Conservation (phyloP, 192 early-diverging fungal genomes). For the Coemansia sp. region DNA sequence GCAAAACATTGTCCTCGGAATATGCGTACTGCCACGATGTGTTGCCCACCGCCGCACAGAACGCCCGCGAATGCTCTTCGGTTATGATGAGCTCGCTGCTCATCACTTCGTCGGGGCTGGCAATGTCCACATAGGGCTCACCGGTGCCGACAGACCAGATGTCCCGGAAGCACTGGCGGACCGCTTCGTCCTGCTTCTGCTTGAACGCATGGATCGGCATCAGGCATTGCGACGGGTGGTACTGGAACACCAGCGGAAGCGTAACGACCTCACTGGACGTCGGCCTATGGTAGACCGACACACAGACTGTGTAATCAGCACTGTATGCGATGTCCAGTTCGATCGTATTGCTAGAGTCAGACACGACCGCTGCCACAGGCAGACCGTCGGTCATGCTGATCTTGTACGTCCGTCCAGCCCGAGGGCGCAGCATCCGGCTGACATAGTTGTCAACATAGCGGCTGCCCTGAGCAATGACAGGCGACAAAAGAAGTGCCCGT, state of each 20-base stretch:
- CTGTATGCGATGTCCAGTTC: too few species aligned
- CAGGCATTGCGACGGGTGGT: not conserved
- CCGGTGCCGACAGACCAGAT: too few species aligned
- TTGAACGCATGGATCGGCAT: slow-evolving; percentile 9
- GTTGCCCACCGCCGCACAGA: too few species aligned
- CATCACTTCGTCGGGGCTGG: too few species aligned
- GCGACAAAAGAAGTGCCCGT: slow-evolving; percentile 66
- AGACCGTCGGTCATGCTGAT: too few species aligned
- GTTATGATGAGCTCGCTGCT: slow-evolving; percentile 1
- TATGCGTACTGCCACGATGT: too few species aligned
- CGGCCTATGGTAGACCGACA: not conserved
- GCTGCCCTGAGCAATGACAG: slow-evolving; percentile 69
- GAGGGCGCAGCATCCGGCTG: slow-evolving; percentile 55
- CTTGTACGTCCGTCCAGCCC: slow-evolving; percentile 45
- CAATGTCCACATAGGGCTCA: too few species aligned
- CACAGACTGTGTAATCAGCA: not conserved
- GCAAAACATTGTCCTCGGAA: too few species aligned
- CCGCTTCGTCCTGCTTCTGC: not conserved
- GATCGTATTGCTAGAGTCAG: too few species aligned
- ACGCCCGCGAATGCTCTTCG: too few species aligned
- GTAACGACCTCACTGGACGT: not conserved
- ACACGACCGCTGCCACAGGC: too few species aligned
- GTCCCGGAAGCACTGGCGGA: not conserved
- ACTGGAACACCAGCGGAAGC: not conserved
- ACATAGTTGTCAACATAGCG: slow-evolving; percentile 57